Base-by-base conservation (phyloP, 2,329 filamentous ascomycete genomes). In the Paramyrothecium roridum region DNA sequence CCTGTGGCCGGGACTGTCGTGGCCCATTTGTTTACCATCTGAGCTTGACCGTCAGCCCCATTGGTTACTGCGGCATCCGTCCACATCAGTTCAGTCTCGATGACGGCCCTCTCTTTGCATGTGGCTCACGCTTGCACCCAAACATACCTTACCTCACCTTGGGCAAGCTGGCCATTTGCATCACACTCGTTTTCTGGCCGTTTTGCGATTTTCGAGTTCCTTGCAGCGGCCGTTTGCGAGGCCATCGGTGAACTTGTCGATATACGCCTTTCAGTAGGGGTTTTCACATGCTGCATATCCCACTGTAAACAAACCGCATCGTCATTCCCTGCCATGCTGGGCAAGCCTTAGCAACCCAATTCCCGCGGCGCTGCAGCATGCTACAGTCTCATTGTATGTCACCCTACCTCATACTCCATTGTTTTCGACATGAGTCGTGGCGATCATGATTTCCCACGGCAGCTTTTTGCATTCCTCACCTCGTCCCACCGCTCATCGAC, bases 21-120 rank as follows among this genome's bases (percentile, higher is more conserved):
- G 54, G 57, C 40, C 22, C 37, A 43, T 52, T 65, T 65, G 63
- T 65, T 65, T 65, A 65, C 63, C 51, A 48, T 57, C 55, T 58
- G 56, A 62, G 37, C 37, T 43, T 43, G 13, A 43, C 6, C 16
- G n/a, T 17, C 37, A 43, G 37, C 37, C 23, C 48, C 48, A 19
- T 19, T 33, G 21, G 48, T 50, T 50, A 50, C 48, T 50, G 48
- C 48, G 48, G 48, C 48, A 50, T 30, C 48, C 37, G 13, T 43
- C 13, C 37, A 13, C 13, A 4, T 43, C 13, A 19, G 37, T 43
- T 13, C n/a, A 19, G 37, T 43, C 37, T 43, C 37, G 33, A 30
- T 55, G 40, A 33, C 33, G 21, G 50, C 13, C 50, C 48, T 33
- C 47, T 23, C 43, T 19, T 46, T 46, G 43, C 43, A 46, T 46